phyloP scores from a whole-genome alignment of 805 yeast genomes.

The Kodamaea kakaduensis region DNA sequence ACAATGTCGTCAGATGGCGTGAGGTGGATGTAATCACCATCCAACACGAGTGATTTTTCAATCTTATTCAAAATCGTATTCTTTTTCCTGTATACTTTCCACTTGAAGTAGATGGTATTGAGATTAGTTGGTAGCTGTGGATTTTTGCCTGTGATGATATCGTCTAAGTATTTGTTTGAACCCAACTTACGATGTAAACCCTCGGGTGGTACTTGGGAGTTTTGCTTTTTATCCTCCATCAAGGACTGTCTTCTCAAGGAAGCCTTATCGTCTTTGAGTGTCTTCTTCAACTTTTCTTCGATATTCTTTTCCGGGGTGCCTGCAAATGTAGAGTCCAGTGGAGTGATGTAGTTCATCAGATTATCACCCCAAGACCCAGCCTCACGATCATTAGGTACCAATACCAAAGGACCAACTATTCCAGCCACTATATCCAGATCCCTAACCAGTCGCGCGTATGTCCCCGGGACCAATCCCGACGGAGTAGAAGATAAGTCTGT shows the following conservation, averaged over 20 bases:
- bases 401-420: constrained; percentile 1
- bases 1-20: constrained; percentile 79
- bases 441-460: constrained; percentile 4
- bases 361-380: constrained; percentile 2
- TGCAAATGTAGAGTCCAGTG: constrained; percentile 7
- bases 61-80: constrained; percentile 77
- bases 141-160: constrained; percentile 26
- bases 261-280: no score
- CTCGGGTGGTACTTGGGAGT: background rate
- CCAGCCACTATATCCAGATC: constrained; percentile 4
- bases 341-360: constrained; percentile 7
- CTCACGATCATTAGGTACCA: constrained; percentile 1
- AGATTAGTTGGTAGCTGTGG: constrained; percentile 31
- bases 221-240: background rate
- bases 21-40: constrained; percentile 90
- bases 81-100: constrained; percentile 85
- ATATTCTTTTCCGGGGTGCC: constrained; percentile 8
- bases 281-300: constrained; percentile 4
- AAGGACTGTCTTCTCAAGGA: background rate
- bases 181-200: constrained; percentile 1
- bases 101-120: constrained; percentile 68
- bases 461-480: constrained; percentile 1
- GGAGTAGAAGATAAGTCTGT: constrained; percentile 1
- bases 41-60: constrained; percentile 80
- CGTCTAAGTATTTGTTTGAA: constrained; percentile 23